A percentile compares a stretch with the other conserved stretches of the same genome.
Evolutionary conservation across 768 basidiomycete species (phyloP).

Genomic region (Panus rudis): DNA sequence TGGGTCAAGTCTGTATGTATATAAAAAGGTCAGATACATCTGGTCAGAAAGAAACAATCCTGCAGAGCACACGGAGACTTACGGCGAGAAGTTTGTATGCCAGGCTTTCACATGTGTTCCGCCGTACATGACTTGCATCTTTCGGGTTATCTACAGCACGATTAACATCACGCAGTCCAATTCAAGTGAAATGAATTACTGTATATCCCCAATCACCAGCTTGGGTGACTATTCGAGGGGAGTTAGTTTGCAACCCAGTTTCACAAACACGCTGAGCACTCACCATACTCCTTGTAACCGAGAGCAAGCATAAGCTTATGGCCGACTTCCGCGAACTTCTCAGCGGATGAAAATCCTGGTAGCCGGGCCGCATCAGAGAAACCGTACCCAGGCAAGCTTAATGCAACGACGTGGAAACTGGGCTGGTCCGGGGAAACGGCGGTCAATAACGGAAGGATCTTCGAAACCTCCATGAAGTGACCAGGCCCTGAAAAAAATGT

Average conservation of each 20-base stretch:
- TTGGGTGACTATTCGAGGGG: conserved; percentile 15
- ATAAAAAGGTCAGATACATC: background rate
- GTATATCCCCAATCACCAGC: conserved; percentile 33
- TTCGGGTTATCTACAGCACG: conserved; percentile 8
- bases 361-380: conserved; percentile 52
- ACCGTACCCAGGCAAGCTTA: conserved; percentile 54
- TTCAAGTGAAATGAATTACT: conserved; percentile 19
- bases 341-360: conserved; percentile 40
- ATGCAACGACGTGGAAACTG: conserved; percentile 56
- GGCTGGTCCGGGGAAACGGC: conserved; percentile 34
- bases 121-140: conserved; percentile 7
- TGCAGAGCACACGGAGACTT: background rate
- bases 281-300: conserved; percentile 21
- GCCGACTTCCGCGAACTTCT: conserved; percentile 54
- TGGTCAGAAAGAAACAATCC: too few species aligned
- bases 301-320: conserved; percentile 18
- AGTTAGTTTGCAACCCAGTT: too few species aligned
- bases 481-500: conserved; percentile 44
- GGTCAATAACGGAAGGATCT: conserved; percentile 36
- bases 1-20: background rate
- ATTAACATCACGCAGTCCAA: background rate
- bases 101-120: conserved; percentile 16
- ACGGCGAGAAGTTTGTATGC: conserved; percentile 14
- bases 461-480: conserved; percentile 48
- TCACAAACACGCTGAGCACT: conserved; percentile 1